These are phyloP conservation scores for Malassezia dermatis DNA, from an alignment of 1,284 basidiomycete species.

Conservation along the genomic window DNA sequence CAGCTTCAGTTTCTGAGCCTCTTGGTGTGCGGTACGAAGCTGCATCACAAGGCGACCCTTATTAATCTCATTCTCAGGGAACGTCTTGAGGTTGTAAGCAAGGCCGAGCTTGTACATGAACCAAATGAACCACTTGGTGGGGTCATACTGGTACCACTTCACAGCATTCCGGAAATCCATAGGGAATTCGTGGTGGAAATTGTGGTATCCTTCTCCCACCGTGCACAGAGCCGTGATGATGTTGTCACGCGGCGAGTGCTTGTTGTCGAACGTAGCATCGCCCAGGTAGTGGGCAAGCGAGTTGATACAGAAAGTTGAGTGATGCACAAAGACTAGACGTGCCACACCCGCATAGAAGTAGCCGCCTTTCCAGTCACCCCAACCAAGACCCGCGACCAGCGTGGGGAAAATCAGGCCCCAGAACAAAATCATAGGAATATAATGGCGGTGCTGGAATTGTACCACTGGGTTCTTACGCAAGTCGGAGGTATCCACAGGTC, in stretches of 20 bases:
- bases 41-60: slow-evolving; percentile 45
- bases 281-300: slow-evolving; percentile 47
- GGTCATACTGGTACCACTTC: slow-evolving; percentile 47
- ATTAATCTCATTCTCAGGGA: slow-evolving; percentile 47
- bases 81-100: slow-evolving; percentile 43
- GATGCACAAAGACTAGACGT: slow-evolving; percentile 45
- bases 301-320: slow-evolving; percentile 48
- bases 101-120: slow-evolving; percentile 34
- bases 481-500: slow-evolving; percentile 45
- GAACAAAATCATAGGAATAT: slow-evolving; percentile 43
- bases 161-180: slow-evolving; percentile 47
- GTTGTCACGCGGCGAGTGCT: slow-evolving; percentile 47
- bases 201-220: slow-evolving; percentile 47
- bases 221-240: slow-evolving; percentile 44
- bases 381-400: slow-evolving; percentile 44
- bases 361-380: slow-evolving; percentile 45
- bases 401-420: slow-evolving; percentile 44
- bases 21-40: slow-evolving; percentile 33
- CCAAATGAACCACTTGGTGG: slow-evolving; percentile 47
- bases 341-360: slow-evolving; percentile 45
- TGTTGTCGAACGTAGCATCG: slow-evolving; percentile 45
- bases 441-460: slow-evolving; percentile 46
- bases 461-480: slow-evolving; percentile 42
- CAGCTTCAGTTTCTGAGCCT: slow-evolving; percentile 28
- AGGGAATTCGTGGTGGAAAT: slow-evolving; percentile 48